Percentiles rank a stretch among this genome's conserved stretches.
phyloP scores from a whole-genome alignment of 202 grass and related monocot genomes.

The Musa balbisiana region DNA sequence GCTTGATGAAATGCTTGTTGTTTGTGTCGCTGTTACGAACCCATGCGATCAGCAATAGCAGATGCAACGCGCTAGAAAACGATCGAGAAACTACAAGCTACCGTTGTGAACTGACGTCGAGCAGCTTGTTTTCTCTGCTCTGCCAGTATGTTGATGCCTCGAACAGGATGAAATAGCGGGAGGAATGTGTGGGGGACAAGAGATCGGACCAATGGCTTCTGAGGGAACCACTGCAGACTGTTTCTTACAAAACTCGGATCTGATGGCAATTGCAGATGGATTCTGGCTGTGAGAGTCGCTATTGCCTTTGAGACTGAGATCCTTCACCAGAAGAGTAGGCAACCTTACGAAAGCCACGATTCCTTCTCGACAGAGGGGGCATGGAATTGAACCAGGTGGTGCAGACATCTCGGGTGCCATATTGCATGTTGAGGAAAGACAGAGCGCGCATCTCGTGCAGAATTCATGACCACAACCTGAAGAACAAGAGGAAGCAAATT shows the following conservation, averaged over 20 bases:
- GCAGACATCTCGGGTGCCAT: slow-evolving; percentile 31
- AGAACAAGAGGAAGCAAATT: not conserved
- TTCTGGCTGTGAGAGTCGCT: not conserved
- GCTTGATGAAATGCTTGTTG: no score
- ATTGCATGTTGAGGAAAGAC: slow-evolving; percentile 71
- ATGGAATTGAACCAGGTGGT: slow-evolving; percentile 60
- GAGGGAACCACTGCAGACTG: slow-evolving; percentile 17
- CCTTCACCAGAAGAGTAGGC: slow-evolving; percentile 5
- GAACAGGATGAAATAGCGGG: not conserved
- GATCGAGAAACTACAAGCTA: no score
- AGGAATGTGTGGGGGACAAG: slow-evolving; percentile 15
- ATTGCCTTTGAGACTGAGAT: no score
- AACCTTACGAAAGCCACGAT: slow-evolving; percentile 57
- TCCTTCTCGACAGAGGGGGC: slow-evolving; percentile 74
- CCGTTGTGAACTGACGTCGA: no score
- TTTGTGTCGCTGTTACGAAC: no score
- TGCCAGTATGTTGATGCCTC: not conserved
- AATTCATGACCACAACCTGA: slow-evolving; percentile 78
- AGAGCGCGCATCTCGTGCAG: slow-evolving; percentile 67
- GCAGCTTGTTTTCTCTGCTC: no score
- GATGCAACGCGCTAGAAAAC: no score
- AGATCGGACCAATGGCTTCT: slow-evolving; percentile 29
- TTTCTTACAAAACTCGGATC: slow-evolving; percentile 20
- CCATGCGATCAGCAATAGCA: no score
- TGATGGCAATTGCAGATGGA: slow-evolving; percentile 22